A percentile compares a stretch with the other conserved stretches of the same genome.
Conservation (phyloP, 345 rosid genomes). For the Toxicodendron radicans region DNA sequence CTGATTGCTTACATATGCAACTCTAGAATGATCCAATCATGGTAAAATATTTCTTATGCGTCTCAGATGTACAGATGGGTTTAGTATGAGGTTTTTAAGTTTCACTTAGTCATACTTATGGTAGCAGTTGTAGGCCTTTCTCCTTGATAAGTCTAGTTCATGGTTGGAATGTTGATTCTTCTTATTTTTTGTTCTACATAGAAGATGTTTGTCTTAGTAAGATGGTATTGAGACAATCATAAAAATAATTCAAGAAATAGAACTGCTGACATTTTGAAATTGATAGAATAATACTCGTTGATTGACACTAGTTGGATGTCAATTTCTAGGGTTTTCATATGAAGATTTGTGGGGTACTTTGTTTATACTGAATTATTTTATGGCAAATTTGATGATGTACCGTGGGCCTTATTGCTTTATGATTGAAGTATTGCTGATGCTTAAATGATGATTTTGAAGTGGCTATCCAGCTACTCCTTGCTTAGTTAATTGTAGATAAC, state of each 20-base stretch:
- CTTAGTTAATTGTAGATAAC: background rate
- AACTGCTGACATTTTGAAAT: background rate
- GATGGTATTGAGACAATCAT: background rate
- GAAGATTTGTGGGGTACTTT: background rate
- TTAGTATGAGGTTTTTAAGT: background rate
- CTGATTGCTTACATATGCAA: background rate
- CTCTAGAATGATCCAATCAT: background rate
- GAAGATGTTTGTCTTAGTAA: background rate
- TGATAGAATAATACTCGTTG: background rate
- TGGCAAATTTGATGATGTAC: background rate
- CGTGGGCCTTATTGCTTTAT: background rate
- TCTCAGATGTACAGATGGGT: background rate
- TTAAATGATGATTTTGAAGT: background rate
- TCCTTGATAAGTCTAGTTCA: background rate
- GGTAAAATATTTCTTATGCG: background rate
- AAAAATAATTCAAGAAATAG: background rate
- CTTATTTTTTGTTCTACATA: too few species aligned
- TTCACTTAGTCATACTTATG: background rate
- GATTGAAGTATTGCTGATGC: too few species aligned
- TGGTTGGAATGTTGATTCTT: too few species aligned
- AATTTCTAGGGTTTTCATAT: background rate
- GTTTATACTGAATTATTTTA: background rate
- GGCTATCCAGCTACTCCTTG: background rate
- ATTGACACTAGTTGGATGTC: background rate
- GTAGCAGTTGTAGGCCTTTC: background rate